Percentiles rank a stretch among this genome's conserved stretches.
Conservation (phyloP, 805 yeast species). For the Isabelozyma heimii region DNA sequence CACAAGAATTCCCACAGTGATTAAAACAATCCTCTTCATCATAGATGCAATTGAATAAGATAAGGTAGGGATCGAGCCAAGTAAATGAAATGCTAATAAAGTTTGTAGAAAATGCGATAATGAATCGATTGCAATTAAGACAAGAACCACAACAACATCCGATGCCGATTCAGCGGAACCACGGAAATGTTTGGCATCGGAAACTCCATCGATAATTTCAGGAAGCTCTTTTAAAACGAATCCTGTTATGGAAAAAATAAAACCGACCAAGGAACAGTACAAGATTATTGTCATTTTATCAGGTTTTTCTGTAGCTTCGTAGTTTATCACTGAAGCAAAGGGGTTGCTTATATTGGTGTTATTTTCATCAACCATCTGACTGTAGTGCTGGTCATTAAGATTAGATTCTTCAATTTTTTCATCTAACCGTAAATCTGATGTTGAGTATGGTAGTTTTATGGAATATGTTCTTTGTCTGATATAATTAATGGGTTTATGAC, state of each 20-base stretch:
- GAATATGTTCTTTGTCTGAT: conserved; percentile 19
- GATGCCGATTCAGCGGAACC: conserved; percentile 9
- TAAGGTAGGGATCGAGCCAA: conserved; percentile 80
- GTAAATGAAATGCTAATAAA: conserved; percentile 72
- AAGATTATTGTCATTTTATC: conserved; percentile 80
- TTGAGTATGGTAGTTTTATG: conserved; percentile 28
- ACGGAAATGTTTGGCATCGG: conserved; percentile 4
- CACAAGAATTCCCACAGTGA: conserved; percentile 66
- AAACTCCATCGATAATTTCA: conserved; percentile 15
- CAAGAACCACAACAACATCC: conserved; percentile 39
- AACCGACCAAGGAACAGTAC: conserved; percentile 75
- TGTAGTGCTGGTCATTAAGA: conserved; percentile 5
- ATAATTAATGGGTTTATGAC: conserved; percentile 3
- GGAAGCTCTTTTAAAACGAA: conserved; percentile 65
- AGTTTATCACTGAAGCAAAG: conserved; percentile 11
- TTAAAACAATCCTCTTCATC: conserved; percentile 85
- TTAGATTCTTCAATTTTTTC: conserved; percentile 13
- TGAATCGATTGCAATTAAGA: conserved; percentile 62
- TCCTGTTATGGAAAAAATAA: conserved; percentile 67
- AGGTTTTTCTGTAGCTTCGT: conserved; percentile 43
- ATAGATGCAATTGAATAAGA: conserved; percentile 84
- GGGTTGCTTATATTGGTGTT: conserved; percentile 17
- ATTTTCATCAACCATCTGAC: conserved; percentile 11
- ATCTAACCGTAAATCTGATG: conserved; percentile 29
- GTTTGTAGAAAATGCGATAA: conserved; percentile 77